Evolutionary conservation across 2,329 filamentous ascomycete genomes (phyloP), one percentile per base, ranked within the genome.

Genomic region (Lachnellula hyalina): DNA sequence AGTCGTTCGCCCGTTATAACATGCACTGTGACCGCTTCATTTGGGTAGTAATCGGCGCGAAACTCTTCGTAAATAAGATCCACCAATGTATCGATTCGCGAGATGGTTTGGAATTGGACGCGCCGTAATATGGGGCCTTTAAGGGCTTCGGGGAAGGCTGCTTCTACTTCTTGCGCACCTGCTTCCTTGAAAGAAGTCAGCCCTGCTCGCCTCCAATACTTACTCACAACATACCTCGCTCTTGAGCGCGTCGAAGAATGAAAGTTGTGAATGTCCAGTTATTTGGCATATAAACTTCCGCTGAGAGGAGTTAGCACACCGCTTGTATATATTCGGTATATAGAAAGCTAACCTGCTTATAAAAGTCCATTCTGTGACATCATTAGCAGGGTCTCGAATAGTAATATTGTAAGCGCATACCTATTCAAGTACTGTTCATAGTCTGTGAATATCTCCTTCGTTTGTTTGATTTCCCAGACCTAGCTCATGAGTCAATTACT

Each of bases 251-350:
- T 96, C 90, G 67, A 96, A 96, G 72, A 95, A 99, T 3, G 84
- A 93, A 62, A 96, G 77, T 51, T 87, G 87, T 32, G 91, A 95
- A 71, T 96, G 93, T 52, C 94, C 94, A 12, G 91, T 96, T 62
- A 97, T 95, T 70, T 96, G 89, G 72, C 95, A 96, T 58, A 95
- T 96, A 72, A 97, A 99, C 53, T 87, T 85, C 68, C 85, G 89
- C 49, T 64, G 56, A 35, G 49, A 32, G 36, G 36, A 40, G 55
- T 65, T 60, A 67, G 71, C 64, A 68, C 56, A 47, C 44, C 17
- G 28, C 52, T 17, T 45, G 47, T 51, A 48, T 46, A 28, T 51
- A 19, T 19, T 7, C 11, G 15, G 25, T 21, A 47, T 52, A 45
- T 49, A 32, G 40, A 14, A 34, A 47, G 67, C 80, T 66, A 77